Evolutionary conservation across 805 yeast genomes (phyloP).

Genomic region (Sugiyamaella chiloensis): DNA sequence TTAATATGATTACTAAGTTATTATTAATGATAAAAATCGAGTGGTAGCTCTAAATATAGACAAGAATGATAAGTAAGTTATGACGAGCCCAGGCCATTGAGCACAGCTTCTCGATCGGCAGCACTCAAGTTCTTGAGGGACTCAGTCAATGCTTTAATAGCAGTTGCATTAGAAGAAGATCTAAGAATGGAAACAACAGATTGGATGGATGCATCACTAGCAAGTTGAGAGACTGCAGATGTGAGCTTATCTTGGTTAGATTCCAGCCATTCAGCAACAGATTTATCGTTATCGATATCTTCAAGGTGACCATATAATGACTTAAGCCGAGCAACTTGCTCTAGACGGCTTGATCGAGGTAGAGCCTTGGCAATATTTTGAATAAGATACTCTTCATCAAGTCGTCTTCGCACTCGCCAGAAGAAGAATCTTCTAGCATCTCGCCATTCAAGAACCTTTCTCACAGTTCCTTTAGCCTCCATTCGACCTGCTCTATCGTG

Average conservation of each 20-base stretch:
- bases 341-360: slow-evolving; percentile 62
- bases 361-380: slow-evolving; percentile 66
- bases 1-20: no score
- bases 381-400: slow-evolving; percentile 86
- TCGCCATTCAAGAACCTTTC: slow-evolving; percentile 79
- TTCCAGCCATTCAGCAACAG: slow-evolving; percentile 83
- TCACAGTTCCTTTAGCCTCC: slow-evolving; percentile 90
- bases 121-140: slow-evolving; percentile 33
- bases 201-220: slow-evolving; percentile 25
- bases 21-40: no score
- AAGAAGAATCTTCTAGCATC: slow-evolving; percentile 93
- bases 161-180: slow-evolving; percentile 12
- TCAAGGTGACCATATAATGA: slow-evolving; percentile 75
- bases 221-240: slow-evolving; percentile 22
- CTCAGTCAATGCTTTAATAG: slow-evolving; percentile 28
- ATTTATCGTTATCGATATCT: slow-evolving; percentile 64
- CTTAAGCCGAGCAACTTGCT: slow-evolving; percentile 80
- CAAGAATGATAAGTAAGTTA: no score
- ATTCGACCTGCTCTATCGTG: slow-evolving; percentile 98
- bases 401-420: slow-evolving; percentile 97
- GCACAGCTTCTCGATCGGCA: slow-evolving; percentile 33
- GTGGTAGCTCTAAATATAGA: background rate
- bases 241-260: slow-evolving; percentile 65
- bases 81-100: slow-evolving; percentile 24
- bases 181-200: slow-evolving; percentile 21